Evolutionary conservation across 2,329 filamentous ascomycete species (phyloP), one percentile per base, ranked within the genome.

Genomic region (Colletotrichum shisoi): DNA sequence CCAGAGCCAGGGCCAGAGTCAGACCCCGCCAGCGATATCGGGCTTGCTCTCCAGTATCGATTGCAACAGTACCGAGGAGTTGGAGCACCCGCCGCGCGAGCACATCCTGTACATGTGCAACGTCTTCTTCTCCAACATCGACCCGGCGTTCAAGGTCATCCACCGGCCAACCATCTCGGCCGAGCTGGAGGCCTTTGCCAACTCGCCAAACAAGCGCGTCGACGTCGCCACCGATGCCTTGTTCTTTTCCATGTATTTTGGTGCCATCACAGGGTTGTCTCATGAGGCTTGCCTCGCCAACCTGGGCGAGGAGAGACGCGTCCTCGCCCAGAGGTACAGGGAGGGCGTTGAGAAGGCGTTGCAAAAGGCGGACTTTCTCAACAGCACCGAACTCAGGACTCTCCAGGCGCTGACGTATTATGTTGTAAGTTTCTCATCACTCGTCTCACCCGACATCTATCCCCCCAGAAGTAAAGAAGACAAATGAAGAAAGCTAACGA

Each of bases 171-270:
- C 79, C 1, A 71, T 79, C 27, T 70, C 70, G 15, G 72, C 70
- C 1, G 69, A 73, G 40, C 68, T 79, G 5, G 69, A 75, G 31
- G 51, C 64, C 0, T 75, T 80, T 24, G 62, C 68, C 6, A 71
- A 72, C 15, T 71, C 73, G 8, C 39, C 68, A 49, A 12, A 72
- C 63, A 57, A 72, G 68, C 11, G 72, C 67, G 6, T 72, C 67
- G 15, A 73, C 71, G 56, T 68, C 40, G 21, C 71, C 21, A 70
- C 68, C 0, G 79, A 79, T 39, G 78, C 79, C 4, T 71, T 82
- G 15, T 73, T 79, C 52, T 83, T 82, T 67, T 73, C 78, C 48
- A 77, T 83, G 46, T 83, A 82, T 71, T 80, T 81, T 62, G 78
- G 76, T 0, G 77, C 80, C 19, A 71, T 78, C 1, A 75, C 74